Evolutionary conservation across 257 asterid species (phyloP), one percentile per base, ranked within the genome.

Genomic region (Ophiorrhiza pumila): DNA sequence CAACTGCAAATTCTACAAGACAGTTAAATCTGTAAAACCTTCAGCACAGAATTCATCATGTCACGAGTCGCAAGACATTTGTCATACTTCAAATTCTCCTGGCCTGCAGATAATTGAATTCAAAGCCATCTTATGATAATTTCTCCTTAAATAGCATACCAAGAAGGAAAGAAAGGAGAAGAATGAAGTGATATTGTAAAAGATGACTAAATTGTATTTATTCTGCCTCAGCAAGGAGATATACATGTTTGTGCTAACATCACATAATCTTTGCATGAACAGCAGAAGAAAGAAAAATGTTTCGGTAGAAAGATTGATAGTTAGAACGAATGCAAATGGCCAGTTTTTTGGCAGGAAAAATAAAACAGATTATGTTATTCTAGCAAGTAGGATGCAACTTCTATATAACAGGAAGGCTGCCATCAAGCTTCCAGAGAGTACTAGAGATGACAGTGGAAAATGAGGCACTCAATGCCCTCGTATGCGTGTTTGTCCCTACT

Each of bases 1-100:
- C 29, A 66, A 72, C 27, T 34, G 74, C 25, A 71, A 41, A 49
- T 55, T 15, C 60, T 22, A 76, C 20, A n/a, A 42, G 29, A 62
- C 53, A 66, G 25, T 37, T 17, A 73, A 71, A 59, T 57, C 47
- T 13, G 55, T 35, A 69, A 73, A 65, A 94, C 99, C 99, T 94
- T 90, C 83, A 79, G 87, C 84, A 94, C 88, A 72, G 80, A 92
- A 50, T 77, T 87, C 97, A 94, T 91, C 96, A 94, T 90, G 49
- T 92, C 75, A 65, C 85, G 89, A 39, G 97, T 91, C 56, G 99
- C 84, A 64, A 90, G 81, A 80, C 99, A 94, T 79, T 82, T 90
- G 84, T 91, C 97, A 85, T 83, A 94, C 76, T 86, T 88, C 66
- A 94, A 82, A 84, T 94, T 94, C 68, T 84, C 60, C 65, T 82